Evolutionary conservation across 108 stramenopile species (phyloP).

Genomic region (Skeletonema grethae): DNA sequence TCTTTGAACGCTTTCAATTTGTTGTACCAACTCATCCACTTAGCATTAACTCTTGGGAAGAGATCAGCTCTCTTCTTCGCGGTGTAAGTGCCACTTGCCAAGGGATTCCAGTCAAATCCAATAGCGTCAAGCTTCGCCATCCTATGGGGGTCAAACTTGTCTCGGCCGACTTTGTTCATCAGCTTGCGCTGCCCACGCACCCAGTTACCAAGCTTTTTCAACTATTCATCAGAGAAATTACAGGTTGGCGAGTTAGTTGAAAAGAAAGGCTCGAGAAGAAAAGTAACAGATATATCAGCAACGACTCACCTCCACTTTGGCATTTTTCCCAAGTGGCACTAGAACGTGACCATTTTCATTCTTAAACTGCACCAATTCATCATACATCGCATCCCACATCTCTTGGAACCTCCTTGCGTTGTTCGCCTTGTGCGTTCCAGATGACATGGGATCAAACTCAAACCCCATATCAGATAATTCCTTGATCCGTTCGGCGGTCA

Average conservation of each 20-base stretch:
- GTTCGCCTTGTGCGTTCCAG: slow-evolving; percentile 1
- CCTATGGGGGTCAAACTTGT: slow-evolving; percentile 12
- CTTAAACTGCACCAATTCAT: slow-evolving; percentile 17
- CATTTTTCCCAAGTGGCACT: slow-evolving; percentile 7
- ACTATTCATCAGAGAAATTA: not conserved
- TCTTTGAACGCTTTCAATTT: slow-evolving; percentile 14
- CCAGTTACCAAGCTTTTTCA: slow-evolving; percentile 25
- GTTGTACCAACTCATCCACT: slow-evolving; percentile 19
- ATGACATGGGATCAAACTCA: slow-evolving; percentile 24
- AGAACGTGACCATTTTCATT: slow-evolving; percentile 11
- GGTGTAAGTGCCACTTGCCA: slow-evolving; percentile 4
- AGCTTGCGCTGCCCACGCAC: slow-evolving; percentile 33
- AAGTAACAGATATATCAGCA: not conserved
- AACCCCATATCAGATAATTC: slow-evolving; percentile 22
- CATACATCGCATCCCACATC: slow-evolving; percentile 22
- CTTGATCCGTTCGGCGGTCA: slow-evolving; percentile 15
- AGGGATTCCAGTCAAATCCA: slow-evolving; percentile 31
- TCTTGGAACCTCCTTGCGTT: not conserved
- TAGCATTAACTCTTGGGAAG: slow-evolving; percentile 9
- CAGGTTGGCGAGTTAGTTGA: not conserved
- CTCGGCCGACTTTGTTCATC: slow-evolving; percentile 23
- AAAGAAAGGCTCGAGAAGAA: not conserved
- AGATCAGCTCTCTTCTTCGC: slow-evolving; percentile 8
- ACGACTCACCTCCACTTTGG: slow-evolving; percentile 8
- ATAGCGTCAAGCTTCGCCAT: slow-evolving; percentile 22